Conservation (phyloP, 306 rosid genomes). For the Dalbergia oliveri region DNA sequence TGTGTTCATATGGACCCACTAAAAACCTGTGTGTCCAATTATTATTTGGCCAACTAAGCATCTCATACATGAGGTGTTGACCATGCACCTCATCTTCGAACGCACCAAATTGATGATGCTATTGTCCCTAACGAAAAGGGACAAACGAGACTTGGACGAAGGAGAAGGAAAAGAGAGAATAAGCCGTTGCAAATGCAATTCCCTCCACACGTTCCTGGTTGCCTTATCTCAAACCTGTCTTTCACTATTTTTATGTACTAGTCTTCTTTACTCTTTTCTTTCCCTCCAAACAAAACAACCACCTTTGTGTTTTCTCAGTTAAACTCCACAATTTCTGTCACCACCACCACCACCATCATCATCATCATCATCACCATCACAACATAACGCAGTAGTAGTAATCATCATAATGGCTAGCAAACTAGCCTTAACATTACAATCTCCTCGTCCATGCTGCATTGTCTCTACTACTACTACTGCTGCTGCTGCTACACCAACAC, state of each 20-base stretch:
- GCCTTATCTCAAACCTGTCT: constrained; percentile 69
- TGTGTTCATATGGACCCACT: no score
- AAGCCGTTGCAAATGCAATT: constrained; percentile 54
- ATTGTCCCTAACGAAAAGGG: neutral
- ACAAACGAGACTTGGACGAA: neutral
- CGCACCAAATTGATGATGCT: neutral
- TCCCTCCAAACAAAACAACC: constrained; percentile 58
- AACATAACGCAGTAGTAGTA: neutral
- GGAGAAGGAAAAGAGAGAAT: neutral
- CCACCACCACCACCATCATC: neutral
- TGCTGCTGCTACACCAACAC: constrained; percentile 43
- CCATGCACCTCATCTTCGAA: no score
- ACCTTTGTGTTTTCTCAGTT: neutral
- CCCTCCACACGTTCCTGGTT: constrained; percentile 72
- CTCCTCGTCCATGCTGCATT: constrained; percentile 57
- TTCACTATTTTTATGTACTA: constrained; percentile 21
- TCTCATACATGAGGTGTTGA: no score
- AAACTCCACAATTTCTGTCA: neutral
- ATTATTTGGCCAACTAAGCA: no score
- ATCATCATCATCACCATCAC: neutral
- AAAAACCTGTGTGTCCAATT: no score
- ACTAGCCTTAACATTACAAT: constrained; percentile 61
- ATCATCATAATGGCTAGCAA: constrained; percentile 64
- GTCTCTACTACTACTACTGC: neutral
- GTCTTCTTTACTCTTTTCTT: constrained; percentile 10